phyloP scores from a whole-genome alignment of 1,139 yeast genomes.

The Pichia kudriavzevii region DNA sequence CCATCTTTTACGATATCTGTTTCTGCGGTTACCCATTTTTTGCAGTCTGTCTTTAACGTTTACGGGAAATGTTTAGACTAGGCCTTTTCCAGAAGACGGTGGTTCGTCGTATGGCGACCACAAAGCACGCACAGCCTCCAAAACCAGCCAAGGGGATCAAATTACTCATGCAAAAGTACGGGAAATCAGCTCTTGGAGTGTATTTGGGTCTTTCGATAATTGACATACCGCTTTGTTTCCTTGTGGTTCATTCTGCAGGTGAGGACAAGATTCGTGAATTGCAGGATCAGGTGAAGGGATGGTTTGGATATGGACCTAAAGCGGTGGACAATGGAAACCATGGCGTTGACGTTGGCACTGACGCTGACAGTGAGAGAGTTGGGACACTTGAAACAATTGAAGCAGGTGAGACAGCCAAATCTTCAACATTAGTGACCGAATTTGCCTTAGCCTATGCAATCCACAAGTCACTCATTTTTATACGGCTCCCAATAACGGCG shows the following conservation, averaged over 20 bases:
- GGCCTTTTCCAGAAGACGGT: slow-evolving; percentile 9
- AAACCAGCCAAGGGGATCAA: slow-evolving; percentile 47
- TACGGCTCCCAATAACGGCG: slow-evolving; percentile 84
- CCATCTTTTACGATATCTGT: too few species aligned
- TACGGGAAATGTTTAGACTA: too few species aligned
- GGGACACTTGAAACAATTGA: too few species aligned
- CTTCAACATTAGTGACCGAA: slow-evolving; percentile 52
- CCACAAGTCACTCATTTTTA: slow-evolving; percentile 76
- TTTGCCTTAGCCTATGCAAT: slow-evolving; percentile 87
- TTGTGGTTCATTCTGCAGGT: slow-evolving; percentile 79
- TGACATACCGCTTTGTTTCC: slow-evolving; percentile 78
- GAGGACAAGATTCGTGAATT: slow-evolving; percentile 65
- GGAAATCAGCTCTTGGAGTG: slow-evolving; percentile 84
- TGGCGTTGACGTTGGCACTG: slow-evolving; percentile 28
- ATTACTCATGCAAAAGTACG: slow-evolving; percentile 75
- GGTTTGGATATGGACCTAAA: slow-evolving; percentile 40
- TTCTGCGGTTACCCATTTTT: too few species aligned
- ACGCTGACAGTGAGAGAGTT: slow-evolving; percentile 10
- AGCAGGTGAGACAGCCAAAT: slow-evolving; percentile 18
- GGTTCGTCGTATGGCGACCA: slow-evolving; percentile 6
- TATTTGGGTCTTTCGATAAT: slow-evolving; percentile 62
- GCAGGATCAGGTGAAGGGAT: slow-evolving; percentile 53
- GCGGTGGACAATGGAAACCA: slow-evolving; percentile 4
- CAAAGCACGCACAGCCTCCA: slow-evolving; percentile 14
- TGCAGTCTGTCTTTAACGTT: too few species aligned